These are phyloP conservation scores for Saururus chinensis DNA, from an alignment of 164 flowering plant species.

Conservation along the genomic window DNA sequence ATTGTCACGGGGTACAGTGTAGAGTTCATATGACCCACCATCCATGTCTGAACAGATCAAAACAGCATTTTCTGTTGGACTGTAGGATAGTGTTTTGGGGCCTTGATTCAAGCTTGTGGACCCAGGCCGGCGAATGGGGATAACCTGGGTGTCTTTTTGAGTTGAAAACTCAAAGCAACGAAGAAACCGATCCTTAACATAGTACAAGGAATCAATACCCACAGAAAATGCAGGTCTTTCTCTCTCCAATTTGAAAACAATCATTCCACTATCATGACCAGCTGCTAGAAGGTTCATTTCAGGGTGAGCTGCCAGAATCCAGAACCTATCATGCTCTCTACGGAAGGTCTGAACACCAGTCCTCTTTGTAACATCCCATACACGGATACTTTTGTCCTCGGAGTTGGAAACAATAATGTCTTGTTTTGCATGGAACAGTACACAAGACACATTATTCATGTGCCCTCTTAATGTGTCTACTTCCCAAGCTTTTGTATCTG, in stretches of 20 bases:
- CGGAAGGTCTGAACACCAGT: conserved; percentile 92
- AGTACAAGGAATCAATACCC: conserved; percentile 61
- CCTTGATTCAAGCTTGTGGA: conserved; percentile 60
- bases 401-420: conserved; percentile 71
- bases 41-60: conserved; percentile 79
- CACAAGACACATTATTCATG: conserved; percentile 91
- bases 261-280: conserved; percentile 90
- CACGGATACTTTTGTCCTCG: conserved; percentile 88
- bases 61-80: conserved; percentile 85
- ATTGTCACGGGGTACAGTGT: conserved; percentile 65
- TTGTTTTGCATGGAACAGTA: conserved; percentile 73
- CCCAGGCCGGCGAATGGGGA: conserved; percentile 79
- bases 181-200: conserved; percentile 69
- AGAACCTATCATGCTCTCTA: conserved; percentile 72
- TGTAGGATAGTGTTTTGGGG: conserved; percentile 69
- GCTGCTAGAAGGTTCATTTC: conserved; percentile 84
- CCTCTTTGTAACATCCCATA: conserved; percentile 77
- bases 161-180: conserved; percentile 62
- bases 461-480: conserved; percentile 84
- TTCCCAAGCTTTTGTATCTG: conserved; percentile 98
- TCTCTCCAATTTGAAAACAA: conserved; percentile 89
- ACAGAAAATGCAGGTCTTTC: conserved; percentile 79
- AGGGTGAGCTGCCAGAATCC: conserved; percentile 80
- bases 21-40: conserved; percentile 88
- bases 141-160: conserved; percentile 60